These are phyloP conservation scores for Aschersonia sp. DNA, from an alignment of 2,329 filamentous ascomycete genomes.

Conservation along the genomic window DNA sequence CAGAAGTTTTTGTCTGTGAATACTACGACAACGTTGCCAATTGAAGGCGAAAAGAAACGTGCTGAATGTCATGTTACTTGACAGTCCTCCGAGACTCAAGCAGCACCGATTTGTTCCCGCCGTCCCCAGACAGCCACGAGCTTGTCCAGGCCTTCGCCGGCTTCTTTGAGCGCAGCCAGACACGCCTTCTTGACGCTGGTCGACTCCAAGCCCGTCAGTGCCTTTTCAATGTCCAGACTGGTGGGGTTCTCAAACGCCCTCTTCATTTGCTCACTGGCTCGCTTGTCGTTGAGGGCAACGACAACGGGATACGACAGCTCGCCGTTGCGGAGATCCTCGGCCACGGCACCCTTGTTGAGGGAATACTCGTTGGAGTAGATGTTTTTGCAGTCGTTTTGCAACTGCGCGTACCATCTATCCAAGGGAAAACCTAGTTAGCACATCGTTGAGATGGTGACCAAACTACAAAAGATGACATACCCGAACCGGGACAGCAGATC, in stretches of 20 bases:
- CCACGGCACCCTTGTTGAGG: conserved; percentile 5
- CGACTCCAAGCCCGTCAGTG: conserved; percentile 4
- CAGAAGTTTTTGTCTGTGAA: no score
- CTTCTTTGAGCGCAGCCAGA: conserved; percentile 5
- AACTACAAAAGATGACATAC: neutral
- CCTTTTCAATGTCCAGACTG: conserved; percentile 3
- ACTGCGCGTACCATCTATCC: conserved; percentile 6
- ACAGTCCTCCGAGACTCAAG: neutral
- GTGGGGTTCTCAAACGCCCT: conserved; percentile 1
- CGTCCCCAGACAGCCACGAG: conserved; percentile 6
- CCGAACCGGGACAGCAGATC: conserved; percentile 6
- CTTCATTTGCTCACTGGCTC: neutral
- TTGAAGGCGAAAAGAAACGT: neutral
- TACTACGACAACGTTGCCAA: neutral
- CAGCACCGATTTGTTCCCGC: conserved; percentile 3
- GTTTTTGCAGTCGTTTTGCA: conserved; percentile 8
- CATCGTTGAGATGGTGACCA: neutral
- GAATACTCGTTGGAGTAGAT: conserved; percentile 6
- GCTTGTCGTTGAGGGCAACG: conserved; percentile 5
- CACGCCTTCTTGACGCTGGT: conserved; percentile 3
- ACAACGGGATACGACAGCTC: conserved; percentile 6
- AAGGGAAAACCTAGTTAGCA: neutral
- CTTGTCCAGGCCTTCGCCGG: conserved; percentile 4
- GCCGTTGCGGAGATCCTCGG: conserved; percentile 6
- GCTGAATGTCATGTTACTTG: neutral